Evolutionary conservation across 2,329 filamentous ascomycete species (phyloP).

Genomic region (Achaetomium macrosporum): DNA sequence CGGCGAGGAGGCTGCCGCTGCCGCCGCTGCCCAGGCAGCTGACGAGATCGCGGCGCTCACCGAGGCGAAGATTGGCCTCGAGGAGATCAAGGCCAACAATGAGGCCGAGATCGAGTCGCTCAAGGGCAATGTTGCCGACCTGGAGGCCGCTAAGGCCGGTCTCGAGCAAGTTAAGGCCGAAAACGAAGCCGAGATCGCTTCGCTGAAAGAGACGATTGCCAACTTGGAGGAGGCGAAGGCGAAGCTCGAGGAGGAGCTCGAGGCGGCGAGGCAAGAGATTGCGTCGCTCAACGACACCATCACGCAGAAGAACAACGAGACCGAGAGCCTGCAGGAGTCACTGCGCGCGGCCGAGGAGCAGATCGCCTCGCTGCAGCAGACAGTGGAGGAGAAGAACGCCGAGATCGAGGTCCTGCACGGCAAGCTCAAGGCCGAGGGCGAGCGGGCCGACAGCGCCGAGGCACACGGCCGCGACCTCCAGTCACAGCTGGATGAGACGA

Average conservation of each 20-base stretch:
- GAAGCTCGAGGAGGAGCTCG: conserved; percentile 22
- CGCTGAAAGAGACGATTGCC: conserved; percentile 20
- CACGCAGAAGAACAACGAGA: conserved; percentile 19
- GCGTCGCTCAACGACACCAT: conserved; percentile 19
- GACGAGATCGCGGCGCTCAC: conserved; percentile 18
- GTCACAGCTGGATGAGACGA: conserved; percentile 19
- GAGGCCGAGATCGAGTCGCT: conserved; percentile 23
- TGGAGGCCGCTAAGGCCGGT: conserved; percentile 13
- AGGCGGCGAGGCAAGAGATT: conserved; percentile 20
- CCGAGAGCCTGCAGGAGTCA: conserved; percentile 23
- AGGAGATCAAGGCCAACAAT: conserved; percentile 22
- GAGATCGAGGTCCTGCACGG: conserved; percentile 24
- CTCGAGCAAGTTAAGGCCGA: conserved; percentile 20
- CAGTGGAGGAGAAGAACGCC: conserved; percentile 22
- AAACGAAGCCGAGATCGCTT: conserved; percentile 20
- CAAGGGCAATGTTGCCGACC: conserved; percentile 18
- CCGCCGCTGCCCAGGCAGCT: conserved; percentile 20
- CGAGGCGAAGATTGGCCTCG: conserved; percentile 20
- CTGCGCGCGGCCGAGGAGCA: conserved; percentile 24
- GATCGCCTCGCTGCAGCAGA: conserved; percentile 22
- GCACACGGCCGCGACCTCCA: conserved; percentile 25
- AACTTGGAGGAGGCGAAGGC: conserved; percentile 23
- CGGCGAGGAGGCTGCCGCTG: conserved; percentile 20
- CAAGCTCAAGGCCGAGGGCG: conserved; percentile 23
- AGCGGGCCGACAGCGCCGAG: conserved; percentile 22